phyloP scores from a whole-genome alignment of 495 filamentous ascomycete species.

The Penicillium lividum region DNA sequence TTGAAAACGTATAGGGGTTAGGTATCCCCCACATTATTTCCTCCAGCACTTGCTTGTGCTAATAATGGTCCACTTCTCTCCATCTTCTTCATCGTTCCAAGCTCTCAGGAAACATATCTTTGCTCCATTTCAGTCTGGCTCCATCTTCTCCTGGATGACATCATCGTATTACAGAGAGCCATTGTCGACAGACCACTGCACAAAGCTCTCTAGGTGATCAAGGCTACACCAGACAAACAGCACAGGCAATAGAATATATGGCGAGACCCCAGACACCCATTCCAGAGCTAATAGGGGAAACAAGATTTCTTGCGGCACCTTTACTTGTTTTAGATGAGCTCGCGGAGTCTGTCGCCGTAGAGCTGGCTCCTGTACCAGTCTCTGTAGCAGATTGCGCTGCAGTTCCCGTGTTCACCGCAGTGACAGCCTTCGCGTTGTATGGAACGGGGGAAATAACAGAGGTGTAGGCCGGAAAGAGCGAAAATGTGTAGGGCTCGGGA shows the following conservation, averaged over 20 bases:
- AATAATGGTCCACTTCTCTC: no score
- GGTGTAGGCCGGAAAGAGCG: conserved; percentile 4
- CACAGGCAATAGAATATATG: background rate
- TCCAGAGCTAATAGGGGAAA: background rate
- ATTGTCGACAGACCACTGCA: no score
- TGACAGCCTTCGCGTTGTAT: conserved; percentile 4
- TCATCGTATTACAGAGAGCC: no score
- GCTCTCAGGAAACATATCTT: no score
- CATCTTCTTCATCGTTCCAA: no score
- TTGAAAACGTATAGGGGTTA: no score
- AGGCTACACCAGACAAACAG: background rate
- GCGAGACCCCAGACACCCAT: background rate
- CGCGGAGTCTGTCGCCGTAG: background rate
- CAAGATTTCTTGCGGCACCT: conserved; percentile 1
- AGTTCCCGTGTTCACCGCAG: background rate
- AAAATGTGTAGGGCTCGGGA: conserved; percentile 8
- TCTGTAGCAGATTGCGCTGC: background rate
- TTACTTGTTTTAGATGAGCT: background rate
- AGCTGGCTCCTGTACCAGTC: background rate
- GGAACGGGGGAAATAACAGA: conserved; percentile 6
- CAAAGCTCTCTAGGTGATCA: background rate
- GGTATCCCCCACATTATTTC: no score
- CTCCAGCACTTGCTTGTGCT: no score
- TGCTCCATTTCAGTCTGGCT: no score
- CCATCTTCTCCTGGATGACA: no score